Base-by-base conservation (phyloP, 768 basidiomycete genomes). In the Collybiopsis confluens region DNA sequence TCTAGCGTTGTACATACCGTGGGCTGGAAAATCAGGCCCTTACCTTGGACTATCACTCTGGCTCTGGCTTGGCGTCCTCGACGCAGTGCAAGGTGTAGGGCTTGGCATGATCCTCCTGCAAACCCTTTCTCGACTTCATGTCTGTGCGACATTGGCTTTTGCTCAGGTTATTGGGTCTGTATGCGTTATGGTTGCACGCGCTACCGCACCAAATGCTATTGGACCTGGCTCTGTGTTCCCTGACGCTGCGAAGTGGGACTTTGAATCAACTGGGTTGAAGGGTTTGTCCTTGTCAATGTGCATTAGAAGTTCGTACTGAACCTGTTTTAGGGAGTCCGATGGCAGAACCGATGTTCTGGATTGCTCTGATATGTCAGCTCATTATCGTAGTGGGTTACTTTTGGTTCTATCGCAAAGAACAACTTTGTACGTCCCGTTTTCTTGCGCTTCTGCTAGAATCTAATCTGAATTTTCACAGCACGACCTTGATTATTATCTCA, bases 361-460 rank as follows among this genome's bases (percentile, higher is more conserved):
- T 94, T 49, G 92, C 91, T 45, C 73, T 90, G 50, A 61, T 82
- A 4, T 89, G 85, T 66, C 90, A 92, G 65, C 63, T 96, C 49
- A 68, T 93, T 58, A 92, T 96, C 63, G 91, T 95, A 54, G 69
- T 86, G 55, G 93, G 93, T 21, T 96, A 96, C 73, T 93, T 94
- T 76, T 90, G 90, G 90, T 95, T 96, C 82, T 96, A 95, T 71
- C 85, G 93, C 68, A 93, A 92, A 73, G 93, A 96, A 69, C 93
- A 96, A 67, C 81, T 96, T 57, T 69, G 88, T 89, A 65, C 44
- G 88, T 76, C 13, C 33, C 6, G 4, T 8, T 20, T 20, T 13
- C 33, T 18, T 18, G 5, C 30, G 13, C 13, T 33, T 33, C 30
- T 33, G 6, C 13, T 13, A 13, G 6, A 33, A 6, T 6, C 30